Base-by-base conservation (phyloP, 805 yeast genomes). In the Kodamaea restingae region DNA sequence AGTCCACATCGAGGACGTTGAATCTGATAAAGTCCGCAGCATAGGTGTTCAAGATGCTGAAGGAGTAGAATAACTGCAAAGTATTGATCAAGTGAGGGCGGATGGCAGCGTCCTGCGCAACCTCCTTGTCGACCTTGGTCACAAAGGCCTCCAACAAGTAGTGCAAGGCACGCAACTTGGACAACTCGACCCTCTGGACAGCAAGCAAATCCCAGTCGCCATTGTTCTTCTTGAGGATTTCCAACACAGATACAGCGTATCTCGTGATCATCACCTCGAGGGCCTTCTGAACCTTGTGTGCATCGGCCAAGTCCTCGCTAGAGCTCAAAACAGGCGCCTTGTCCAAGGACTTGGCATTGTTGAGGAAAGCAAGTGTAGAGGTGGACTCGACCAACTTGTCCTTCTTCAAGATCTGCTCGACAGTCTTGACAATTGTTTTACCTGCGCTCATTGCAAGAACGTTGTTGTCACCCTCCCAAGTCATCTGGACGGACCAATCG, bases 391-490 rank as follows among this genome's bases (percentile, higher is more conserved):
- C 63, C 35, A 52, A 52, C 47, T 59, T 57, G 45, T 59, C 64
- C 35, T 55, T 49, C 22, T 52, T 45, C 22, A 63, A 36, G 22
- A 63, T 58, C 20, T 51, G 58, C 32, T 47, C 51, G 21, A 63
- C 55, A 39, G 54, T 48, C 51, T 60, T 63, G 40, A 65, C 52
- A 28, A 69, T 52, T 32, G 71, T 61, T 44, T 66, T 59, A 52
- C 74, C 73, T 39, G 61, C 65, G 38, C 63, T 56, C 54, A 66
- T 52, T 32, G 64, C 69, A 50, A 69, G 60, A 31, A 69, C 73
- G 47, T 61, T 69, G 58, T 69, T 69, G 50, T 69, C 74, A 54
- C 74, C 74, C 54, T 69, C 74, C 74, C 74, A 69, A 21, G 74
- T 69, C 55, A 72, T 65, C 55, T 67, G 72, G 30, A 69, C 73